Evolutionary conservation across 768 basidiomycete species (phyloP), one percentile per base, ranked within the genome.

Genomic region (Daedalea quercina): DNA sequence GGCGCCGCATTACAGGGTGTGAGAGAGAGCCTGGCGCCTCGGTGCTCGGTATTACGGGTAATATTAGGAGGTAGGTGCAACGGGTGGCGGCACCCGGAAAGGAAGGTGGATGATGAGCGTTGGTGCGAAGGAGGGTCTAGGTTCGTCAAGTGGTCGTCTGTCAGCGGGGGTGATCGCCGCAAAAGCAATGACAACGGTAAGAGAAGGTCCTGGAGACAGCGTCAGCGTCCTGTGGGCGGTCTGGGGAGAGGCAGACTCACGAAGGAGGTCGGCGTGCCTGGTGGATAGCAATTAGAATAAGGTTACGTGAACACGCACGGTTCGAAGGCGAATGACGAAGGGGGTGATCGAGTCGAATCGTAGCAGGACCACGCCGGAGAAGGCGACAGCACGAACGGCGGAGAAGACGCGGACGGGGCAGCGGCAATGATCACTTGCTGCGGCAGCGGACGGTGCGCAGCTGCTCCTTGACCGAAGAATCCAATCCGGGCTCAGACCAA

Each of bases 401-500:
- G 3, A 22, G 11, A 24, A 24, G 33, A 40, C 28, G 24, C 9
- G 12, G 49, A 48, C n/a, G n/a, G n/a, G n/a, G n/a, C n/a, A n/a
- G n/a, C n/a, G n/a, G n/a, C n/a, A n/a, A n/a, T n/a, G 19, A 20
- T 54, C 42, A 60, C 47, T 57, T 54, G 54, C 59, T 57, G 46
- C 44, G 48, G 49, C 54, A 54, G 47, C 59, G 59, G 17, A 51
- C 56, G 12, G 44, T 26, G 31, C 35, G 53, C 37, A 37, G 49
- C 53, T 15, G 53, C 55, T 22, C 59, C 53, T 44, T 55, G 50
- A 41, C 52, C 53, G 60, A 35, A 28, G 52, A 52, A 51, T 56
- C 55, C 41, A 60, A 53, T 23, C 52, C 58, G 8, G 65, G 65
- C 34, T 64, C 65, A 13, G 65, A 66, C n/a, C 56, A 56, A 13